Evolutionary conservation across 768 basidiomycete genomes (phyloP), one percentile per base, ranked within the genome.

Genomic region (Dentipellis fragilis): DNA sequence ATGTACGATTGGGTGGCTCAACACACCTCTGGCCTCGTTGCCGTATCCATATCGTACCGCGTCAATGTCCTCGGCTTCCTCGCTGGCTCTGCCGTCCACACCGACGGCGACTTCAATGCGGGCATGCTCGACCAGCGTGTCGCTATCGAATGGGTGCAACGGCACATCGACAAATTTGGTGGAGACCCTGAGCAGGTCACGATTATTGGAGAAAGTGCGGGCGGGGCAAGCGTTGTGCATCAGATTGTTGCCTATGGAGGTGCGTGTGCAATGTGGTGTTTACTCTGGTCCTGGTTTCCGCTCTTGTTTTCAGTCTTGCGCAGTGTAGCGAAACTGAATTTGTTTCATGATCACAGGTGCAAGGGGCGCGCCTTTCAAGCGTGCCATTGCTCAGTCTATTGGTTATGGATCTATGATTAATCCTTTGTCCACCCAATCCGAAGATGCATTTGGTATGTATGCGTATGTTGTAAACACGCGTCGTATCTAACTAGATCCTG

Each of bases 31-130:
- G 65, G 68, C 2, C 63, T 75, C 23, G 59, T 73, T 9, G 69
- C 58, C 10, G 73, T 73, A 22, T 52, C 35, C n/a, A 52, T 56
- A 10, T 12, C 52, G 69, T 70, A 85, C 63, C 80, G 74, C 64
- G 84, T 86, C 62, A 85, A 69, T 22, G 38, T 70, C 5, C 63
- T 70, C 6, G 71, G 71, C 1, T 76, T 71, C 57, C 64, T 73
- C 19, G 65, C 68, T 39, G 67, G 69, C 3, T 51, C 65, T 1
- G 60, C 63, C 1, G 62, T 73, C 8, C 60, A 63, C n/a, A 64
- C 65, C n/a, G 66, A 76, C 51, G 75, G 73, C 10, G 66, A 70
- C 52, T 58, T 72, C 11, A 75, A 76, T 52, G 65, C 63, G 1
- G 75, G 75, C 3, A 64, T 77, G 16, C 60, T 72, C 17, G 75